These are phyloP conservation scores for Aspergillus spinulosporus DNA, from an alignment of 2,329 filamentous ascomycete species.

Conservation along the genomic window DNA sequence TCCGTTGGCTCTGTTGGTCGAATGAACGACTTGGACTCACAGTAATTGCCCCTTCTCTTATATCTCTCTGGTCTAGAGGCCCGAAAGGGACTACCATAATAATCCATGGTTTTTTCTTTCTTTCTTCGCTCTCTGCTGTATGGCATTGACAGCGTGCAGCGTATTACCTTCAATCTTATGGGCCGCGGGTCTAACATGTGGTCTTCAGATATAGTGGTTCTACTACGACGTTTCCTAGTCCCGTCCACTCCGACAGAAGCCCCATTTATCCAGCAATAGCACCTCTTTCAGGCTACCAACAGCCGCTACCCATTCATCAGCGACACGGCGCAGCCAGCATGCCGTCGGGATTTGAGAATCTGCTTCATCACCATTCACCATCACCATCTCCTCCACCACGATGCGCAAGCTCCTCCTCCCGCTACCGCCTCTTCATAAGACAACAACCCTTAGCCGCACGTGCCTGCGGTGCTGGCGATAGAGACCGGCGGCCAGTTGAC, in stretches of 20 bases:
- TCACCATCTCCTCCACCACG: conserved; percentile 25
- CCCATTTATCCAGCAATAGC: conserved; percentile 19
- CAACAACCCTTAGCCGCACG: conserved; percentile 50
- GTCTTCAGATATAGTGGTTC: conserved; percentile 29
- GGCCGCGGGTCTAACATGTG: conserved; percentile 21
- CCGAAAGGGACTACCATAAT: not conserved
- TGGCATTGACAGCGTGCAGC: not conserved
- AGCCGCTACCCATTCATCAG: conserved; percentile 17
- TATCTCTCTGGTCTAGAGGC: not conserved
- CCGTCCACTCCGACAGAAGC: conserved; percentile 32
- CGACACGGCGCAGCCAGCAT: conserved; percentile 28
- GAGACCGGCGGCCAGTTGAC: conserved; percentile 49
- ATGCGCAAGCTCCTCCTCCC: conserved; percentile 26
- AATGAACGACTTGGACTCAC: conserved; percentile 34
- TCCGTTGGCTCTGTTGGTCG: conserved; percentile 27
- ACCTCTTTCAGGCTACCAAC: conserved; percentile 16
- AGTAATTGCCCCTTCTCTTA: conserved; percentile 29
- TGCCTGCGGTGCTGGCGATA: conserved; percentile 49
- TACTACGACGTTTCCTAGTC: conserved; percentile 31
- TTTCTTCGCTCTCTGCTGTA: not conserved
- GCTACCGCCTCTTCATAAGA: conserved; percentile 46
- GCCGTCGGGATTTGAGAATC: conserved; percentile 40
- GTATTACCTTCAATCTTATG: not conserved
- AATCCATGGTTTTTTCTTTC: not conserved
- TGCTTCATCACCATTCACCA: conserved; percentile 37